Conservation (phyloP, 2,329 filamentous ascomycete species). For the Lachnellula arida region DNA sequence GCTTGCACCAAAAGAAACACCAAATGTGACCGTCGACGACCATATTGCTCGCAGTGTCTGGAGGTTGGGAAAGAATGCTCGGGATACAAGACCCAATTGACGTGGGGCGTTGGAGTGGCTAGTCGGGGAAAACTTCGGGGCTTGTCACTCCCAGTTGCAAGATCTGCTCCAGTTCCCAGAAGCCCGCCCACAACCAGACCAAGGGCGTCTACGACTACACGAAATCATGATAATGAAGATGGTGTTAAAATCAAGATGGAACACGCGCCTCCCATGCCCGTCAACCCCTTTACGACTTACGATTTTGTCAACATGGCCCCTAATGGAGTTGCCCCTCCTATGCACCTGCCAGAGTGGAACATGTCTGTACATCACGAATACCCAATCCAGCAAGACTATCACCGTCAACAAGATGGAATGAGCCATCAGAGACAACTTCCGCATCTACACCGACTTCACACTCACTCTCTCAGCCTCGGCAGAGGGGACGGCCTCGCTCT, state of each 20-base stretch:
- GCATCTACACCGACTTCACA: constrained; percentile 46
- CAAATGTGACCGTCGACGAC: constrained; percentile 85
- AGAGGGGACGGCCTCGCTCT: constrained; percentile 25
- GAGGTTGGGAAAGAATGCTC: constrained; percentile 89
- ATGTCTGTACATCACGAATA: constrained; percentile 27
- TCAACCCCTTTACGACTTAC: constrained; percentile 33
- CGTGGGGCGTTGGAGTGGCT: constrained; percentile 93
- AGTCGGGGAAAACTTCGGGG: constrained; percentile 92
- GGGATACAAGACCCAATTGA: constrained; percentile 94
- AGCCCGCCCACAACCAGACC: constrained; percentile 28
- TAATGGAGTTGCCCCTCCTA: constrained; percentile 22
- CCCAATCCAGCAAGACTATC: constrained; percentile 16
- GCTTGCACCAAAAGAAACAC: constrained; percentile 78
- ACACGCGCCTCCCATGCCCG: constrained; percentile 16
- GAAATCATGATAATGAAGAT: constrained; percentile 21
- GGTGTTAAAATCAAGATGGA: constrained; percentile 31
- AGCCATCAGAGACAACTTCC: constrained; percentile 36
- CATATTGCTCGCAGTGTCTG: constrained; percentile 92
- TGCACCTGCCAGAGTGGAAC: constrained; percentile 31
- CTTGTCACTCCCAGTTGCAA: constrained; percentile 68
- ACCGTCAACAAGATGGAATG: constrained; percentile 23
- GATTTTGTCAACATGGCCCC: constrained; percentile 38
- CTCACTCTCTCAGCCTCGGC: constrained; percentile 42
- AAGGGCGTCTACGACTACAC: constrained; percentile 26
- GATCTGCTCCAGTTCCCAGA: constrained; percentile 45